Evolutionary conservation across 805 yeast species (phyloP).

Genomic region (Teunomyces cretensis): DNA sequence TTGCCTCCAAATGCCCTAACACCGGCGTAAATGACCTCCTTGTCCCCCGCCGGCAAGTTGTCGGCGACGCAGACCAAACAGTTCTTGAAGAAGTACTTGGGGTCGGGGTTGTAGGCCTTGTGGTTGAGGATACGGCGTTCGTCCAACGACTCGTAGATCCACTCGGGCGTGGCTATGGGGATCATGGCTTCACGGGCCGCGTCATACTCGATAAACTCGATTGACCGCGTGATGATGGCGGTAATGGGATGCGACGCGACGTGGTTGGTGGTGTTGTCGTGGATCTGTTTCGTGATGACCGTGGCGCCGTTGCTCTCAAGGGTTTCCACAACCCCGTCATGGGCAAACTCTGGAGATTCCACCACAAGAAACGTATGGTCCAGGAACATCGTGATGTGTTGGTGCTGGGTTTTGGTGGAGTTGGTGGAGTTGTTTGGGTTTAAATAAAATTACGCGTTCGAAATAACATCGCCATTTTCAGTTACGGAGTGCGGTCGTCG

Average conservation of each 20-base stretch:
- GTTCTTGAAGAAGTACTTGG: constrained; percentile 60
- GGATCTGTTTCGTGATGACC: constrained; percentile 18
- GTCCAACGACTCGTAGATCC: constrained; percentile 54
- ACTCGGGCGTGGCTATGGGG: constrained; percentile 62
- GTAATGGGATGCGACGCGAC: constrained; percentile 21
- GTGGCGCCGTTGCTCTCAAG: constrained; percentile 23
- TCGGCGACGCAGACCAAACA: constrained; percentile 61
- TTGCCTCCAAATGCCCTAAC: constrained; percentile 79
- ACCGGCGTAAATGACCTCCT: constrained; percentile 67
- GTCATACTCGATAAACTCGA: constrained; percentile 51
- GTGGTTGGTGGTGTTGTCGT: constrained; percentile 17
- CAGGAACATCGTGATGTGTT: constrained; percentile 16
- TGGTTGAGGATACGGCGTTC: constrained; percentile 46
- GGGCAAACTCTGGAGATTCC: constrained; percentile 14
- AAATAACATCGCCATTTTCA: too few relatives aligned
- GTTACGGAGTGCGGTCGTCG: too few relatives aligned
- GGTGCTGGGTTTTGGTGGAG: neutral
- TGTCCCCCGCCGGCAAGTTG: constrained; percentile 55
- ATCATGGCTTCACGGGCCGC: constrained; percentile 53
- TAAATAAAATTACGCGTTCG: neutral
- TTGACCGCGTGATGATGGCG: constrained; percentile 53
- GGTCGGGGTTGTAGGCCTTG: constrained; percentile 70
- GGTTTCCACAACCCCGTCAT: constrained; percentile 10
- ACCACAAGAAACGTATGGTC: constrained; percentile 21
- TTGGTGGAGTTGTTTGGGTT: too few relatives aligned